Evolutionary conservation across 257 asterid genomes (phyloP).

Genomic region (Nicotiana sylvestris): DNA sequence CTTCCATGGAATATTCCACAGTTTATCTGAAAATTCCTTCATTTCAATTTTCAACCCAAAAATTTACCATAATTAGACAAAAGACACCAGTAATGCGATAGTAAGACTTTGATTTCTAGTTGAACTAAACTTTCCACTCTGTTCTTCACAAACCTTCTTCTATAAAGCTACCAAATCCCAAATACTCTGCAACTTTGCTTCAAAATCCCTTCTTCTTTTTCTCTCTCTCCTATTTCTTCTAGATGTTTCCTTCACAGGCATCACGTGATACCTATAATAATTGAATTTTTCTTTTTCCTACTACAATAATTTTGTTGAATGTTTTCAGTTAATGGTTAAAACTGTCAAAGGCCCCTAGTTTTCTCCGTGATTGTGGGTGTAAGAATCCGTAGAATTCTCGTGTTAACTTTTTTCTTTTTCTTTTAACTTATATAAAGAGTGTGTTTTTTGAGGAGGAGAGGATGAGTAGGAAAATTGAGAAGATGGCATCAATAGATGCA

Average conservation of each 20-base stretch:
- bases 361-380: slow-evolving; percentile 41
- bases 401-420: slow-evolving; percentile 18
- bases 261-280: slow-evolving; percentile 8
- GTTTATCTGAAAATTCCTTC: neutral
- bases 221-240: slow-evolving; percentile 15
- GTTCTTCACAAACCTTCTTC: neutral
- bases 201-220: neutral
- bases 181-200: neutral
- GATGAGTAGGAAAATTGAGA: slow-evolving; percentile 48
- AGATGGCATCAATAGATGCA: slow-evolving; percentile 95
- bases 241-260: slow-evolving; percentile 17
- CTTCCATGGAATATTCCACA: neutral
- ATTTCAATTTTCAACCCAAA: neutral
- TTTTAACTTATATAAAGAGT: neutral
- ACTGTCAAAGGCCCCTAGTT: slow-evolving; percentile 13
- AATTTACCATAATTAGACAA: neutral
- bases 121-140: neutral
- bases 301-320: neutral
- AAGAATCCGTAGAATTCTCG: slow-evolving; percentile 34
- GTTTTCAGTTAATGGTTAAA: slow-evolving; percentile 9
- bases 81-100: neutral
- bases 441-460: neutral
- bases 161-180: neutral
- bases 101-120: neutral
- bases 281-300: neutral